phyloP scores from a whole-genome alignment of 2,329 filamentous ascomycete species.

The Corynespora cassiicola region DNA sequence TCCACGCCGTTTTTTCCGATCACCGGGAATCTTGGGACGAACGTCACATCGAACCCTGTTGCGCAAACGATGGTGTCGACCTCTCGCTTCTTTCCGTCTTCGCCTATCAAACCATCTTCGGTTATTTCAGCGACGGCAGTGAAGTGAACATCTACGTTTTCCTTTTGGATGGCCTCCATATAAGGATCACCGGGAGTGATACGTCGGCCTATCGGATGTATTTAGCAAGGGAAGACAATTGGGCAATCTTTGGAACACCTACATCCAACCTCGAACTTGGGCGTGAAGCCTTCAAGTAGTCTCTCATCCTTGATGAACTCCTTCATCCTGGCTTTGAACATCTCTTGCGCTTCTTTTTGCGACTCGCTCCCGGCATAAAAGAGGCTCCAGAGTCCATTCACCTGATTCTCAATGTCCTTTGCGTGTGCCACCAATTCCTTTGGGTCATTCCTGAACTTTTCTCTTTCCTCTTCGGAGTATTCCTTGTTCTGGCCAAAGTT shows the following conservation, averaged over 20 bases:
- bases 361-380: constrained; percentile 53
- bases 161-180: constrained; percentile 57
- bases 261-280: constrained; percentile 55
- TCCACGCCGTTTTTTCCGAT: constrained; percentile 49
- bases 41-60: constrained; percentile 54
- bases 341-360: constrained; percentile 48
- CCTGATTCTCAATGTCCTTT: constrained; percentile 54
- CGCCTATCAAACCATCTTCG: constrained; percentile 53
- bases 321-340: constrained; percentile 53
- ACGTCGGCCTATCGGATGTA: constrained; percentile 38
- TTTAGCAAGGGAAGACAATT: constrained; percentile 4
- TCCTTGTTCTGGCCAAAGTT: constrained; percentile 54
- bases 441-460: constrained; percentile 51
- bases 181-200: constrained; percentile 59
- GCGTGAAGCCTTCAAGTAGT: constrained; percentile 55
- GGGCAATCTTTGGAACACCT: constrained; percentile 11
- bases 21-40: constrained; percentile 51
- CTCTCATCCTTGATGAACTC: constrained; percentile 60
- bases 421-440: constrained; percentile 51
- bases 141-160: constrained; percentile 60
- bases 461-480: constrained; percentile 52
- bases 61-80: constrained; percentile 54
- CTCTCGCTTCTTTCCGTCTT: constrained; percentile 49
- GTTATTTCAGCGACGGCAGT: constrained; percentile 54
- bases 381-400: constrained; percentile 55